Conservation (phyloP, 805 yeast genomes). For the Wilhelminamyces savonicus region DNA sequence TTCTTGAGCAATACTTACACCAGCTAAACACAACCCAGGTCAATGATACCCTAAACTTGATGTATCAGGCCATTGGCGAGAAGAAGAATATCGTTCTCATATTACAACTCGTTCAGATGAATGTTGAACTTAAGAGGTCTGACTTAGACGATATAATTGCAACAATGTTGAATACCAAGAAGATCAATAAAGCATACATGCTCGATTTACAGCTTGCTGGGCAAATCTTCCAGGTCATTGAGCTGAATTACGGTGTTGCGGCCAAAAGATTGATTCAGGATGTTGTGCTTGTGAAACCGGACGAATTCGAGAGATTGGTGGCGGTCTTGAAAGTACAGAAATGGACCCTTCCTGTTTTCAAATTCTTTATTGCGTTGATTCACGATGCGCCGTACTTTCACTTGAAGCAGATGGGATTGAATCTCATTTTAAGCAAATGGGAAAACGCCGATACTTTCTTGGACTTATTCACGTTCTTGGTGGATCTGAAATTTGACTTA, state of each 20-base stretch:
- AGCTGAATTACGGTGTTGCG: conserved; percentile 15
- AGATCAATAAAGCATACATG: conserved; percentile 8
- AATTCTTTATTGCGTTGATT: conserved; percentile 25
- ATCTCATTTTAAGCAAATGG: conserved; percentile 13
- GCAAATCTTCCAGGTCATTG: conserved; percentile 12
- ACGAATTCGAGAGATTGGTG: conserved; percentile 17
- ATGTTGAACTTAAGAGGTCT: conserved; percentile 2
- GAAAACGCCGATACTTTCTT: conserved; percentile 11
- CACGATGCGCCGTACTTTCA: conserved; percentile 28
- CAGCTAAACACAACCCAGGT: background rate
- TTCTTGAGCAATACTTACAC: conserved; percentile 1
- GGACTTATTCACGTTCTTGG: conserved; percentile 15
- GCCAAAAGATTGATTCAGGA: conserved; percentile 31
- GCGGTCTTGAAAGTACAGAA: conserved; percentile 11
- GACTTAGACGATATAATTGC: conserved; percentile 10
- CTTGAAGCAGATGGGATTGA: conserved; percentile 19
- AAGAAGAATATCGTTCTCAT: conserved; percentile 13
- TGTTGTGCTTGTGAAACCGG: conserved; percentile 20
- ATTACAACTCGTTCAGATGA: conserved; percentile 8
- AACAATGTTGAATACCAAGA: conserved; percentile 12
- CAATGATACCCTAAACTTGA: conserved; percentile 4
- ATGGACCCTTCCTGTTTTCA: conserved; percentile 28
- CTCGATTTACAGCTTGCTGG: conserved; percentile 15
- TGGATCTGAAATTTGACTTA: conserved; percentile 17
- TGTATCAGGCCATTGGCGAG: conserved; percentile 11